A percentile compares a stretch with the other conserved stretches of the same genome.
These are phyloP conservation scores for Pestalotiopsis fici DNA, from an alignment of 2,329 filamentous ascomycete species.

Conservation along the genomic window DNA sequence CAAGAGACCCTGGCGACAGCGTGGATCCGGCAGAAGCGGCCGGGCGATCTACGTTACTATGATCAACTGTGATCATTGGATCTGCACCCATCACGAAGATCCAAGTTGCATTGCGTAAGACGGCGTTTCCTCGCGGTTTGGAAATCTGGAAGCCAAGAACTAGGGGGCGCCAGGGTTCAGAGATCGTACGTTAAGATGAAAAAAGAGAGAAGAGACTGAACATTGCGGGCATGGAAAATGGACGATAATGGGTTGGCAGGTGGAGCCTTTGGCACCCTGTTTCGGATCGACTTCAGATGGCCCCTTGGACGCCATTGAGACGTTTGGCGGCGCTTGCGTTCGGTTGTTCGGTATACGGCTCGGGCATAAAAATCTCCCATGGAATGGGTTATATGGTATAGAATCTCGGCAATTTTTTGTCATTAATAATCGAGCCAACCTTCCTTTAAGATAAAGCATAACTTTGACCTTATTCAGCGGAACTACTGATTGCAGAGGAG, in stretches of 20 bases:
- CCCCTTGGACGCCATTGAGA: constrained; percentile 13
- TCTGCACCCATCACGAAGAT: constrained; percentile 6
- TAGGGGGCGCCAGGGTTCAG: background rate
- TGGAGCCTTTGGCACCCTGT: constrained; percentile 14
- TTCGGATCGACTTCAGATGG: constrained; percentile 21
- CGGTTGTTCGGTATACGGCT: background rate
- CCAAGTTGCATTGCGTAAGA: constrained; percentile 2
- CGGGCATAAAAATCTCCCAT: background rate
- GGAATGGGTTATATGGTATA: no score
- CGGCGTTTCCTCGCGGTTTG: background rate
- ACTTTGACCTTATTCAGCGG: no score
- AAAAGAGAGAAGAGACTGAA: no score
- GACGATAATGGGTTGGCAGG: constrained; percentile 11
- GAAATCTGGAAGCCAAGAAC: background rate
- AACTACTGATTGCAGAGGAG: no score
- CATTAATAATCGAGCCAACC: no score
- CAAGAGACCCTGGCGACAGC: background rate
- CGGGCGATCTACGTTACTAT: constrained; percentile 9
- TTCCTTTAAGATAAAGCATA: no score
- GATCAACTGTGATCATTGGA: constrained; percentile 8
- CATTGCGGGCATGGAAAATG: background rate
- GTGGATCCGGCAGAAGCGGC: constrained; percentile 1
- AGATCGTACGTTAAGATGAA: background rate
- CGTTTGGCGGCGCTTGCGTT: background rate
- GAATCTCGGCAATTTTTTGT: no score